Percentiles rank a stretch among this genome's conserved stretches.
Evolutionary conservation across 257 asterid species (phyloP).

Genomic region (Solanum chmielewskii): DNA sequence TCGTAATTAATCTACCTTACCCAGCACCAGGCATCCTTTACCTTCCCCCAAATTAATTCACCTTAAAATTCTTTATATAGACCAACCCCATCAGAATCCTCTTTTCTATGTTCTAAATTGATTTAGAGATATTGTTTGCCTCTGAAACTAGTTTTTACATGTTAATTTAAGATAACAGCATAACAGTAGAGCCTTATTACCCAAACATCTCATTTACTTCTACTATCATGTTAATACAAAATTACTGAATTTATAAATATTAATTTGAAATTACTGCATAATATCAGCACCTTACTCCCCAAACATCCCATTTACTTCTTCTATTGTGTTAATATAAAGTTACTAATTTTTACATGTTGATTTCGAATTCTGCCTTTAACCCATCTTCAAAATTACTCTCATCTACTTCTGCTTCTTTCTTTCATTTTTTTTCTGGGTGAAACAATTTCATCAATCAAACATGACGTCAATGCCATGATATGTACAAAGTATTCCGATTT

Average conservation of each 20-base stretch:
- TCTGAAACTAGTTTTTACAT: not conserved
- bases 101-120: not conserved
- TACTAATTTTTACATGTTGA: not conserved
- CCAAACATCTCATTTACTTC: not conserved
- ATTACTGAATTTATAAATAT: not conserved
- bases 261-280: not conserved
- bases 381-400: not conserved
- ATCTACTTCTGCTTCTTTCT: not conserved
- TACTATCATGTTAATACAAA: not conserved
- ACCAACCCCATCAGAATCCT: not conserved
- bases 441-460: not conserved
- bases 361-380: not conserved
- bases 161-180: not conserved
- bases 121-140: not conserved
- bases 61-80: not conserved
- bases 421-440: not conserved
- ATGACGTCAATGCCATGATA: not conserved
- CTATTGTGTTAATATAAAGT: not conserved
- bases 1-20: not conserved
- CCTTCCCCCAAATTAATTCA: not conserved
- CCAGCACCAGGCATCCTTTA: not conserved
- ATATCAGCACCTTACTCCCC: not conserved
- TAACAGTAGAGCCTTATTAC: not conserved
- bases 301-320: not conserved
- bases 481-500: not conserved